Base-by-base conservation (phyloP, 495 filamentous ascomycete species). In the Parathielavia hyrcaniae region DNA sequence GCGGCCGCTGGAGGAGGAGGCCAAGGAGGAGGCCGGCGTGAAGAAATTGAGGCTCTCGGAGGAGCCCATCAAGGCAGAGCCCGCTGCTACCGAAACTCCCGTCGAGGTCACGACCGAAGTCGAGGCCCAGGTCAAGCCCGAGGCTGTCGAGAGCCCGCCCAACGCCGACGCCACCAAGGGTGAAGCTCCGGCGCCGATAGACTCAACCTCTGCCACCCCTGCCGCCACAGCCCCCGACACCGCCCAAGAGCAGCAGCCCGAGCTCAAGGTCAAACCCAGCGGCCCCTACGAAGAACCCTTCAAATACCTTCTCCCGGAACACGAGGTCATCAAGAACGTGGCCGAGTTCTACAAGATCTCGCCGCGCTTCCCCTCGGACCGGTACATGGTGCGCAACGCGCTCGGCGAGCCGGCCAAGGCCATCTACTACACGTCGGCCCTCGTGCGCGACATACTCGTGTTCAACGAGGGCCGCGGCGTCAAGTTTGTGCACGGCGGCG, bases 381-480 rank as follows among this genome's bases (percentile, higher is more conserved):
- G 91, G 46, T 98, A 92, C 75, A 89, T 98, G 83, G 93, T 98
- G 54, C 86, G 91, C 61, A 98, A 98, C 73, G 88, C 88, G 10
- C 77, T 83, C 14, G 93, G 88, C 32, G 75, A 85, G 57, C 88
- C 91, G 0, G 81, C 86, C 19, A 91, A 92, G 69, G 89, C 90
- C 17, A 90, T 98, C 53, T 98, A 98, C 79, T 98, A 97, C 77
- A 95, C 90, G 50, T 89, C 84, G 54, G 77, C 82, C n/a, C 78
- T 97, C 12, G 87, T 88, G 1, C 84, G 87, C 14, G 85, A 89
- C 60, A 95, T 98, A 53, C 79, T 98, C 3, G 75, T 73, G 9
- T 71, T 81, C 53, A 98, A 97, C 68, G 90, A 96, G 69, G 87
- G 87, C 23, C 84, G 84, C 14, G 90, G 91, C 26, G 84, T 97